Percentiles rank a stretch among this genome's conserved stretches.
Evolutionary conservation across 2,329 filamentous ascomycete genomes (phyloP).

Genomic region (Fusarium fujikuroi): DNA sequence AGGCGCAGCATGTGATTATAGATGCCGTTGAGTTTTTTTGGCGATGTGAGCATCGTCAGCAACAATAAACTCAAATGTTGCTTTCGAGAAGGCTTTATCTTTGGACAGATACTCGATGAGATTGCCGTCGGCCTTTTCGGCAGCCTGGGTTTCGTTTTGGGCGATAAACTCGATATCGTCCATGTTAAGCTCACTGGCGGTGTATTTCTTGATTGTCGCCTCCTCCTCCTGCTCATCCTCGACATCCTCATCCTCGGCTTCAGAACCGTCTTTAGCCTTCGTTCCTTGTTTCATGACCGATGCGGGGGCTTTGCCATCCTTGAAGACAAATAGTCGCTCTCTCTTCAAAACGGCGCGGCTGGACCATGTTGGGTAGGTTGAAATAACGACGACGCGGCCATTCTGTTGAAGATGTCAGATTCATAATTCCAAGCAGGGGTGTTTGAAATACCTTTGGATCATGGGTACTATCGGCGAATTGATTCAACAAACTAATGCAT

Average conservation of each 20-base stretch:
- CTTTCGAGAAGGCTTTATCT: not conserved
- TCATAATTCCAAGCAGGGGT: not conserved
- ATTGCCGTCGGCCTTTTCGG: not conserved
- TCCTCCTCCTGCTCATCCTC: not conserved
- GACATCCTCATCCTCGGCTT: not conserved
- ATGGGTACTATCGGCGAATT: rapidly evolving
- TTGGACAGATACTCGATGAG: not conserved
- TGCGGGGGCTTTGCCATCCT: not conserved
- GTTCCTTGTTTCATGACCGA: not conserved
- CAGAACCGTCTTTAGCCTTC: not conserved
- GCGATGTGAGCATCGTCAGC: not conserved
- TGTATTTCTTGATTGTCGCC: not conserved
- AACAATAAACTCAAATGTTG: not conserved
- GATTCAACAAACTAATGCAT: not conserved
- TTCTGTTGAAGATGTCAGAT: not conserved
- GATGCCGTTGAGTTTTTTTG: not conserved
- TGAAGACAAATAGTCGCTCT: not conserved
- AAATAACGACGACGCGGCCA: not conserved
- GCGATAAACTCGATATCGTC: not conserved
- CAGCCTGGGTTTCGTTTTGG: not conserved
- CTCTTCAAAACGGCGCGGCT: not conserved
- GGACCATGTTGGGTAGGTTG: not conserved
- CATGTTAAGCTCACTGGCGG: rapidly evolving
- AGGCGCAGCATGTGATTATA: not conserved
- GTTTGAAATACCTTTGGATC: not conserved